Conservation (phyloP, 148 eudicot genomes). For the Bassia scoparia region DNA sequence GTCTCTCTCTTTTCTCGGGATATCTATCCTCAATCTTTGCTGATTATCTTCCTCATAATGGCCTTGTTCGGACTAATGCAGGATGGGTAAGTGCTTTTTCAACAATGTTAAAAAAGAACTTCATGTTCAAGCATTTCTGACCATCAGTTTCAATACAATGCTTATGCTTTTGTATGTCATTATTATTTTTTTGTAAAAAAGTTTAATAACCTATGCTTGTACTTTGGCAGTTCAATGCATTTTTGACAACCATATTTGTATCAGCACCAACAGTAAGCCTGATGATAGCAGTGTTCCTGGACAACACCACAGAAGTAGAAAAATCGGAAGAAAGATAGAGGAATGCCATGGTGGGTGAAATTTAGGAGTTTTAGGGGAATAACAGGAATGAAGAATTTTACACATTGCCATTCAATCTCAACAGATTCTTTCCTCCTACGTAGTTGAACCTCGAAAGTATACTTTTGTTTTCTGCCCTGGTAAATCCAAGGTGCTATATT, state of each 20-base stretch:
- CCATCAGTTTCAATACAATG: no score
- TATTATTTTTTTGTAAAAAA: background rate
- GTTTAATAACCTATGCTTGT: background rate
- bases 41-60: conserved; percentile 57
- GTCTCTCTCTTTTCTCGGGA: conserved; percentile 90
- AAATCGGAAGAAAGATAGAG: conserved; percentile 84
- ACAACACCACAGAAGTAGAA: conserved; percentile 93
- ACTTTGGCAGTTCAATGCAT: conserved; percentile 81
- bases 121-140: no score
- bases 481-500: conserved; percentile 15
- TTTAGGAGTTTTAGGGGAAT: conserved; percentile 89
- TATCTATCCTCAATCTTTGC: conserved; percentile 85
- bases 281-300: conserved; percentile 85
- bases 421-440: conserved; percentile 97
- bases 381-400: conserved; percentile 96
- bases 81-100: conserved; percentile 71
- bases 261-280: conserved; percentile 86
- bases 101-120: no score
- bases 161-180: background rate
- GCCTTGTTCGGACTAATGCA: conserved; percentile 89
- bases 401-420: conserved; percentile 91
- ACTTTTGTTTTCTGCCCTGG: conserved; percentile 7
- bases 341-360: conserved; percentile 99
- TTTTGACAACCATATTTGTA: conserved; percentile 75
- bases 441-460: conserved; percentile 21